Evolutionary conservation across 2,329 filamentous ascomycete species (phyloP).

Genomic region (Scopulariopsis brevicaulis): DNA sequence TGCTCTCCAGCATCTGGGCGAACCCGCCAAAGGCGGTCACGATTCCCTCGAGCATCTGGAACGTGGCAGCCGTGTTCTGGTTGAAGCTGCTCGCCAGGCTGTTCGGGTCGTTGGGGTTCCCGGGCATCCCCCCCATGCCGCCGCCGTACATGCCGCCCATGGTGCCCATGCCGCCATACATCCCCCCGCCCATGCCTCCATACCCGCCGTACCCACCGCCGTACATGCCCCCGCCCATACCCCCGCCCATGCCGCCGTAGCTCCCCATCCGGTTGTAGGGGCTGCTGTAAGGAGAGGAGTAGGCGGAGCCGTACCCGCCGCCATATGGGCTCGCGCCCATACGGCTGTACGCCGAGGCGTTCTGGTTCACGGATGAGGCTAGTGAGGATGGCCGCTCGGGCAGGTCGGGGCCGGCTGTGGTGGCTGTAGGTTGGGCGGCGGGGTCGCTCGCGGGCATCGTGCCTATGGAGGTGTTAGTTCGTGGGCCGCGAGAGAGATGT

Average conservation of each 20-base stretch:
- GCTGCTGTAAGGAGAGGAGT: constrained; percentile 26
- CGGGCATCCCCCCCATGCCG: constrained; percentile 22
- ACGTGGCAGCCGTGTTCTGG: constrained; percentile 90
- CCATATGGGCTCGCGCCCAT: constrained; percentile 33
- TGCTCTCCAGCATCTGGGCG: constrained; percentile 98
- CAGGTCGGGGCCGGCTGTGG: constrained; percentile 36
- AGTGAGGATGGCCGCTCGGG: constrained; percentile 75
- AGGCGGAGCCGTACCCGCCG: constrained; percentile 20
- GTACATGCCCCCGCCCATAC: constrained; percentile 28
- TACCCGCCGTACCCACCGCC: constrained; percentile 26
- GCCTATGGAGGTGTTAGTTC: constrained; percentile 5
- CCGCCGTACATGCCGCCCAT: constrained; percentile 30
- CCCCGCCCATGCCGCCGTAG: constrained; percentile 23
- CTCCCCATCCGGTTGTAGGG: constrained; percentile 35
- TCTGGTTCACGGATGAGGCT: constrained; percentile 72
- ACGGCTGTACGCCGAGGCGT: constrained; percentile 69
- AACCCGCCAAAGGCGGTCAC: constrained; percentile 96
- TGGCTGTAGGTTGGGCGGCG: constrained; percentile 24
- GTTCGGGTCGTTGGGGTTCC: constrained; percentile 72
- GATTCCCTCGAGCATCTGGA: constrained; percentile 96
- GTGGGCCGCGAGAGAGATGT: background rate
- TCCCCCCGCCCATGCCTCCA: constrained; percentile 17
- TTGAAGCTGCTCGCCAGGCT: constrained; percentile 93
- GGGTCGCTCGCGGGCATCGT: constrained; percentile 7
- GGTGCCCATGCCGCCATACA: constrained; percentile 27